Percentiles rank a stretch among this genome's conserved stretches.
Evolutionary conservation across 257 asterid species (phyloP).

Genomic region (Lithospermum erythrorhizon): DNA sequence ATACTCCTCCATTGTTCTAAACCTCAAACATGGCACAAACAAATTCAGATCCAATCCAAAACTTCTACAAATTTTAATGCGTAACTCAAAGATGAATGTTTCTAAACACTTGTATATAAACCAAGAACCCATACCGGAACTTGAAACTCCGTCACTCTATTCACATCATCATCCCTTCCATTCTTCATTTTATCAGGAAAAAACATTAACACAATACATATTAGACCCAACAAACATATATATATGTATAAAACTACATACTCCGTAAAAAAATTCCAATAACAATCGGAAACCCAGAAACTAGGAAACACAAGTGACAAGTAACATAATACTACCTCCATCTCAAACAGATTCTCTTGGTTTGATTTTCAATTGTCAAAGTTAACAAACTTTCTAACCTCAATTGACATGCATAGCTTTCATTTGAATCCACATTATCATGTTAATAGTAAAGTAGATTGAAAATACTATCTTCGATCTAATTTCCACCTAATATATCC

Average conservation of each 20-base stretch:
- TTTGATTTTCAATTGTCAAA: too few relatives aligned
- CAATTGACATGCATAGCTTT: too few relatives aligned
- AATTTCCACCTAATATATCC: too few relatives aligned
- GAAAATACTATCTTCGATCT: too few relatives aligned
- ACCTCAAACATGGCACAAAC: constrained; percentile 32
- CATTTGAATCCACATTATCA: too few relatives aligned
- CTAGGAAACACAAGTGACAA: too few relatives aligned
- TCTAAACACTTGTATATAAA: not conserved
- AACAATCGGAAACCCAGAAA: not conserved
- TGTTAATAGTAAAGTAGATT: too few relatives aligned
- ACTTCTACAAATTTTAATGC: constrained; percentile 2
- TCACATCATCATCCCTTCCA: constrained; percentile 15
- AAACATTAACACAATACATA: constrained; percentile 8
- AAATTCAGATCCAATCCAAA: constrained; percentile 30
- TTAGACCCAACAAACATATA: constrained; percentile 2
- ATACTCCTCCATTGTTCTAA: constrained; percentile 45
- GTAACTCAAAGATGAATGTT: not conserved
- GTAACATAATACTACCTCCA: too few relatives aligned
- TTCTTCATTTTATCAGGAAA: constrained; percentile 20
- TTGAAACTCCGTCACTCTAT: constrained; percentile 19
- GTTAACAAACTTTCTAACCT: too few relatives aligned
- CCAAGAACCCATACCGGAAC: constrained; percentile 42
- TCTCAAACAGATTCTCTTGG: too few relatives aligned
- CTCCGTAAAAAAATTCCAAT: not conserved
- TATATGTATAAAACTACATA: not conserved